A percentile compares a stretch with the other conserved stretches of the same genome.
Evolutionary conservation across 2,329 filamentous ascomycete species (phyloP).

Genomic region (Dothiorella sarmentorum): DNA sequence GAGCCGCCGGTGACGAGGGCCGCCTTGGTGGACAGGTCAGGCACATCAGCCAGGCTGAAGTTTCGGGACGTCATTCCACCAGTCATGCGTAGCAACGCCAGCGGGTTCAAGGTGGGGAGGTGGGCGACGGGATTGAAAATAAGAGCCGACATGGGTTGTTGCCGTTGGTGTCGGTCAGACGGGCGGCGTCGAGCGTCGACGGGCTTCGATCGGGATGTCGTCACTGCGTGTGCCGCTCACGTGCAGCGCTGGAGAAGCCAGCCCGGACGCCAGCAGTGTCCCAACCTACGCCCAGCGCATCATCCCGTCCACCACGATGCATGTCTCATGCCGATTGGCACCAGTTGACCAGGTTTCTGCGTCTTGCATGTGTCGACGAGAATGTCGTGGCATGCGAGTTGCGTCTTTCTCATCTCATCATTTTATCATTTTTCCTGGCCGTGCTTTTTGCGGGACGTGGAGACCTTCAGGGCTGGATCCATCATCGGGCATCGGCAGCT

Average conservation of each 20-base stretch:
- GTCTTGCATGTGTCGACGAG: neutral
- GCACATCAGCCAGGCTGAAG: constrained; percentile 29
- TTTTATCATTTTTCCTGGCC: neutral
- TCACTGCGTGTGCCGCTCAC: constrained; percentile 1
- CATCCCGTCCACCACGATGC: neutral
- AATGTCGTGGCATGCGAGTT: constrained; percentile 3
- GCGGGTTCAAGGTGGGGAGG: constrained; percentile 13
- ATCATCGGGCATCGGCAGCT: neutral
- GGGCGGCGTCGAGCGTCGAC: too few species aligned
- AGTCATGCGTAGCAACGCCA: constrained; percentile 23
- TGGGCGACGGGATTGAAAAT: constrained; percentile 15
- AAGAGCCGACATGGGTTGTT: neutral
- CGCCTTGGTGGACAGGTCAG: constrained; percentile 27
- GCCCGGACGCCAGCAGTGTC: too few species aligned
- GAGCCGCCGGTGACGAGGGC: constrained; percentile 34
- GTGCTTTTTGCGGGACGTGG: neutral
- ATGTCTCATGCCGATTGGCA: neutral
- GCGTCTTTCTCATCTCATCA: neutral
- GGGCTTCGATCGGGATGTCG: neutral
- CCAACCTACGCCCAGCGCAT: neutral
- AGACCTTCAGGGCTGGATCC: neutral
- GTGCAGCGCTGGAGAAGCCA: too few species aligned
- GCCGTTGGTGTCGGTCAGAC: neutral
- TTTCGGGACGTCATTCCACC: constrained; percentile 26
- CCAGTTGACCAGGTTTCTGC: neutral